Conservation (phyloP, 371 early-diverging fungal genomes). For the Dinochytrium kinnereticum region DNA sequence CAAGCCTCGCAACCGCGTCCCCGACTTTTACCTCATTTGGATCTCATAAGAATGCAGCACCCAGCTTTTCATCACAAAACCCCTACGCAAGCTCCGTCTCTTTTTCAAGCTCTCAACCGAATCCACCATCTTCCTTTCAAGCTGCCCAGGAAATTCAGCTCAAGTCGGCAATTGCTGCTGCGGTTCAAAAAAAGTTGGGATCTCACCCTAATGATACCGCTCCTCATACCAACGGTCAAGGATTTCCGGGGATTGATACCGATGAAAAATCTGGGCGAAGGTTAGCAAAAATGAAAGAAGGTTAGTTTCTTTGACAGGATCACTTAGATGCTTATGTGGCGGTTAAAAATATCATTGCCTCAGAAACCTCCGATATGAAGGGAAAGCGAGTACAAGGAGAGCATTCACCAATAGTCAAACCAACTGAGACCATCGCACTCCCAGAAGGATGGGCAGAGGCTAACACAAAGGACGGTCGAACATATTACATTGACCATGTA, state of each 20-base stretch:
- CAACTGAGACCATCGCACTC: background rate
- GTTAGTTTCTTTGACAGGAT: background rate
- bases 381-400: background rate
- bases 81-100: background rate
- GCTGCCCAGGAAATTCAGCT: slow-evolving; percentile 7
- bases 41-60: background rate
- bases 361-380: background rate
- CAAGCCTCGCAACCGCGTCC: background rate
- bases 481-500: slow-evolving; percentile 38
- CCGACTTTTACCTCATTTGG: background rate
- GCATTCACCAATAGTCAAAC: background rate
- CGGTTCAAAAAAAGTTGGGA: background rate
- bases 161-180: slow-evolving; percentile 5
- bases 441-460: slow-evolving; percentile 40
- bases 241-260: background rate
- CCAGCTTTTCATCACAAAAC: background rate
- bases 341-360: background rate
- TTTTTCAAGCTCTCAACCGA: background rate
- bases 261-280: background rate
- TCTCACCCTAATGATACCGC: background rate
- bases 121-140: too few species aligned
- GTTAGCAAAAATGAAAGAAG: background rate
- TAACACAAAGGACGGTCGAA: slow-evolving; percentile 29
- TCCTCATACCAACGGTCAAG: background rate
- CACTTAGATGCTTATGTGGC: background rate